Base-by-base conservation (phyloP, 169 alveolate genomes). In the Plasmodium inui region DNA sequence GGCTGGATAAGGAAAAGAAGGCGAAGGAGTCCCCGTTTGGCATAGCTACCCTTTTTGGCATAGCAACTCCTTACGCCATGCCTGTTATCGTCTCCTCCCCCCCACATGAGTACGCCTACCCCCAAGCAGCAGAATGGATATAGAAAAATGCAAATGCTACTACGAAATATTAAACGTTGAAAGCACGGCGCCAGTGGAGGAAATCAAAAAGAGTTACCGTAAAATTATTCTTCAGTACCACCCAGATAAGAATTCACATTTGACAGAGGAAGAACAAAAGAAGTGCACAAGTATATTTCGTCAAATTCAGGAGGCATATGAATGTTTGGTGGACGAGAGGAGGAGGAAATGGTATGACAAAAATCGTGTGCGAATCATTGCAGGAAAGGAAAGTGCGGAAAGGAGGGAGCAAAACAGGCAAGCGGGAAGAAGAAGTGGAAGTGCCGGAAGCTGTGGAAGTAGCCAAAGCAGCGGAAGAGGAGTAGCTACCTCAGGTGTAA, bases 191-290 rank as follows among this genome's bases (percentile, higher is more conserved):
- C 86, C 96, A 7, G 50, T 92, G 4, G 94, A 95, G 76, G 98
- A 97, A 19, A 97, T 98, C 50, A 97, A 97, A 76, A 97, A 97
- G 94, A 97, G 98, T 22, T 98, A 94, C 93, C 93, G 98, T 71
- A 97, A 96, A 83, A 91, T 95, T 2, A 98, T 98, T 0, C 82
- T 96, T n/a, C 96, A 90, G 50, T 96, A 95, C 84, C 99, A 98
- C 92, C 99, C 99, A 12, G 99, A 97, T 85, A 98, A 98, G 93
- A 95, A 97, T 76, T 83, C 90, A 10, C 96, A 94, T 89, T 82
- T 94, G 39, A 0, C 71, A 0, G 93, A 74, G 44, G 93, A 86
- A 28, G 86, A 86, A 12, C 50, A 74, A 26, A 95, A 92, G 55
- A 97, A 96, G 30, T 97, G 96, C 81, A 96, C 96, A 57, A 95